Percentiles rank a stretch among this genome's conserved stretches.
Conservation (phyloP, 2,329 filamentous ascomycete genomes). For the Rhynchosporium graminicola region DNA sequence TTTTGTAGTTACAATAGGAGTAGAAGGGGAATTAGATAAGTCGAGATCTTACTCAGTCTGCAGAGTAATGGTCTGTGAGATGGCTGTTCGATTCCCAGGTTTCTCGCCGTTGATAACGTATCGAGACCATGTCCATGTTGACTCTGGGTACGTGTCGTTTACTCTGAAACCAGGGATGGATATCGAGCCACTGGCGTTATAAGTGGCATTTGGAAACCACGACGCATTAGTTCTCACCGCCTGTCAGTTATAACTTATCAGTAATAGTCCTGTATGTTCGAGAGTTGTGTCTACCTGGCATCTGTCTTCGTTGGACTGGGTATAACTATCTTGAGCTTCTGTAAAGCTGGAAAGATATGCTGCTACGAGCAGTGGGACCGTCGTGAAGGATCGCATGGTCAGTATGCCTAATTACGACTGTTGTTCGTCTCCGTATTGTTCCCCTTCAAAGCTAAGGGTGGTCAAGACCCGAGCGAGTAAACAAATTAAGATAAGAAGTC, state of each 20-base stretch:
- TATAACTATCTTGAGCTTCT: neutral
- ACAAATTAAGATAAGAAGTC: neutral
- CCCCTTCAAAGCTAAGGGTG: neutral
- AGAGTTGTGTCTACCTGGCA: neutral
- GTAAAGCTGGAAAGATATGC: neutral
- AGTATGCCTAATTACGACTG: neutral
- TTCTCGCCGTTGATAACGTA: constrained; percentile 1
- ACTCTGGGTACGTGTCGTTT: constrained; percentile 11
- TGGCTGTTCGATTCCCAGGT: neutral
- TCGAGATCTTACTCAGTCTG: neutral
- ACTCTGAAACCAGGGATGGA: constrained; percentile 8
- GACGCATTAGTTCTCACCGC: neutral
- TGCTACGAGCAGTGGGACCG: neutral
- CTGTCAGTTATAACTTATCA: neutral
- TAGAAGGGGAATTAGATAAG: neutral
- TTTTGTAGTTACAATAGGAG: neutral
- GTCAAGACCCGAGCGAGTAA: neutral
- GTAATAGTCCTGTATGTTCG: neutral
- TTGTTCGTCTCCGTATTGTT: neutral
- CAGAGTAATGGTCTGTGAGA: neutral
- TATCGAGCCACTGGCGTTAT: constrained; percentile 8
- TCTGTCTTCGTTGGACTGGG: neutral
- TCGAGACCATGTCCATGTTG: constrained; percentile 10
- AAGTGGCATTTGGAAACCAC: constrained; percentile 1
- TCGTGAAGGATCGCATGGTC: neutral